Evolutionary conservation across 2,329 filamentous ascomycete species (phyloP).

Genomic region (Elsinoe ampelina): DNA sequence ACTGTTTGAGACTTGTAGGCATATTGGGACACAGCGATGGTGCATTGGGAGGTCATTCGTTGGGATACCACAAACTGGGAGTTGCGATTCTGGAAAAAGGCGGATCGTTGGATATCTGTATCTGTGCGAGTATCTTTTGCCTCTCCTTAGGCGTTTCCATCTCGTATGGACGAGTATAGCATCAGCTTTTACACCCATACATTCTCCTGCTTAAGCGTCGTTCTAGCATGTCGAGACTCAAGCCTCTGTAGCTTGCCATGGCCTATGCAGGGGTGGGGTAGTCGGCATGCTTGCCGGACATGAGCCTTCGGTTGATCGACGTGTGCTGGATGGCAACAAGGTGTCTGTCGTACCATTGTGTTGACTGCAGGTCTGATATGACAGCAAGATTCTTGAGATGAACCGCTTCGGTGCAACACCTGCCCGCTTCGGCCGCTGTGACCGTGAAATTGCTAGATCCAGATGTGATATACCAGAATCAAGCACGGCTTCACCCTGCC

Average conservation of each 20-base stretch:
- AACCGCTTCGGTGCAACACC: no score
- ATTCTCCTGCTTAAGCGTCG: background rate
- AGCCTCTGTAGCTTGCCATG: no score
- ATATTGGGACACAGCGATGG: conserved; percentile 2
- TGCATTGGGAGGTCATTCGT: background rate
- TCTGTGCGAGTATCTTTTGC: conserved; percentile 1
- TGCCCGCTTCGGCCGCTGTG: no score
- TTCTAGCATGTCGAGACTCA: no score
- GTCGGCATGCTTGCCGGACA: no score
- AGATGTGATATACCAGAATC: background rate
- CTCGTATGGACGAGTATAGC: background rate
- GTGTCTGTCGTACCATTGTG: no score
- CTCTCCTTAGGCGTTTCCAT: background rate
- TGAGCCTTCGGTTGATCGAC: no score
- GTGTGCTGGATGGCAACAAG: no score
- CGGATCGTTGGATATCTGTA: conserved; percentile 5
- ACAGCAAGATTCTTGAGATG: no score
- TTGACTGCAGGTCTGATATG: background rate
- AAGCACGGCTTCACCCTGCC: conserved; percentile 12
- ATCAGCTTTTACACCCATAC: background rate
- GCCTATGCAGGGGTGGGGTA: no score
- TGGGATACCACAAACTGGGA: conserved; percentile 1
- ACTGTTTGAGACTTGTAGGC: background rate
- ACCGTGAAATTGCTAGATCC: no score
- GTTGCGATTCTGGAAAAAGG: background rate